A percentile compares a stretch with the other conserved stretches of the same genome.
These are phyloP conservation scores for Neofusicoccum sp. DNA, from an alignment of 2,329 filamentous ascomycete genomes.

Conservation along the genomic window DNA sequence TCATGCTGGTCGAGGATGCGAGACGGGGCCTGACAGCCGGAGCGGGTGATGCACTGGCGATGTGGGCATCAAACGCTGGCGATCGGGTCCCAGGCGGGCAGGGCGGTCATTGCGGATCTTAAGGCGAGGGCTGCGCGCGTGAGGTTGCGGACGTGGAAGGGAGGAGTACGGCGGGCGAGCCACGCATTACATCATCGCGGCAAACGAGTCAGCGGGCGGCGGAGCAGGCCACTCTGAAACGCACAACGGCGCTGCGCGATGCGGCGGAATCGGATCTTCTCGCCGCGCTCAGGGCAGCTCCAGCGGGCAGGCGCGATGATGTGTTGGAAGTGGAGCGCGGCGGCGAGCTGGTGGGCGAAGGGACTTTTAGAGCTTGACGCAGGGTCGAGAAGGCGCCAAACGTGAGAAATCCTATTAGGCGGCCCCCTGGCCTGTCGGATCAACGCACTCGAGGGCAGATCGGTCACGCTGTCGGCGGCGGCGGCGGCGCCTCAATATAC, in stretches of 20 bases:
- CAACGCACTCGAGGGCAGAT: constrained; percentile 11
- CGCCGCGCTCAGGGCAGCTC: constrained; percentile 3
- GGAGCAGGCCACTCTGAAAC: constrained; percentile 16
- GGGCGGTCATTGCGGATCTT: constrained; percentile 12
- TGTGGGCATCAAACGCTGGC: constrained; percentile 13
- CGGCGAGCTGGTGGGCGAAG: neutral
- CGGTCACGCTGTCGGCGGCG: constrained; percentile 13
- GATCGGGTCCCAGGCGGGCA: constrained; percentile 2
- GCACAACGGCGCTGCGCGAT: neutral
- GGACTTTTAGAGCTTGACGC: constrained; percentile 6
- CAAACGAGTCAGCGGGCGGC: constrained; percentile 12
- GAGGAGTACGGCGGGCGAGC: constrained; percentile 16
- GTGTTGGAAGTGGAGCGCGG: constrained; percentile 16
- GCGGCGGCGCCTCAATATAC: constrained; percentile 5
- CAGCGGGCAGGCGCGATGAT: constrained; percentile 3
- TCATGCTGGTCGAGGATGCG: constrained; percentile 12
- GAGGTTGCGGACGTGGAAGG: constrained; percentile 17
- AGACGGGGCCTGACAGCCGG: constrained; percentile 4
- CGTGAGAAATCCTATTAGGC: constrained; percentile 16
- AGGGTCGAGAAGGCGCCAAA: constrained; percentile 16
- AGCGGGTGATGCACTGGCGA: neutral
- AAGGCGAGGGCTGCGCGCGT: constrained; percentile 10
- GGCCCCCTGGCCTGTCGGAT: constrained; percentile 15
- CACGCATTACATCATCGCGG: constrained; percentile 19
- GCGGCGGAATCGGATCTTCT: constrained; percentile 12